Evolutionary conservation across 2,329 filamentous ascomycete species (phyloP).

Genomic region (Rhynchosporium secalis): DNA sequence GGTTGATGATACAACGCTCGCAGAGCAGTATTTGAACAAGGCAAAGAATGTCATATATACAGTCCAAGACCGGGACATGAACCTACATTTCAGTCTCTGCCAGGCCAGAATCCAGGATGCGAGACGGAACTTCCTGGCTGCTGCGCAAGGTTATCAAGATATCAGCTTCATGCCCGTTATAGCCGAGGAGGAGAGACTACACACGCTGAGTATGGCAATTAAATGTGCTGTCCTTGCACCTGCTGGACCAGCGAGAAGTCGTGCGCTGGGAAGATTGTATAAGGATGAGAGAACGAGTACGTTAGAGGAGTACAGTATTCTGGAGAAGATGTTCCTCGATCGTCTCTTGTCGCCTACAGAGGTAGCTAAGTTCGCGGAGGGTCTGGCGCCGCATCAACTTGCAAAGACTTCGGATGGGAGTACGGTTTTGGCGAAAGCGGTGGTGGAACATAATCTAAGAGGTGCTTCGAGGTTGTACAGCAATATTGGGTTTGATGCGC

Average conservation of each 20-base stretch:
- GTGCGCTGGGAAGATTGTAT: conserved; percentile 80
- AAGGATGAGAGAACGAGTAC: conserved; percentile 83
- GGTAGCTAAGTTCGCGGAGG: conserved; percentile 80
- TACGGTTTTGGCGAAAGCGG: conserved; percentile 88
- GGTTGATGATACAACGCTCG: conserved; percentile 83
- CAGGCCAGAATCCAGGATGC: conserved; percentile 93
- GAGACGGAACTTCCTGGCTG: conserved; percentile 84
- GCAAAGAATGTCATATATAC: conserved; percentile 89
- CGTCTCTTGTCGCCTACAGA: conserved; percentile 78
- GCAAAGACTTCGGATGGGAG: conserved; percentile 87
- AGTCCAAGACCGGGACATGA: conserved; percentile 70
- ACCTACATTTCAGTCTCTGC: conserved; percentile 84
- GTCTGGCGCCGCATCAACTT: conserved; percentile 82
- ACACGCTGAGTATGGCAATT: conserved; percentile 82
- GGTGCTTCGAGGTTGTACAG: conserved; percentile 77
- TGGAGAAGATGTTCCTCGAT: conserved; percentile 98
- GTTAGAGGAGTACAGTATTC: conserved; percentile 78
- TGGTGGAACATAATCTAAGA: conserved; percentile 94
- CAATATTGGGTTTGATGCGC: conserved; percentile 73
- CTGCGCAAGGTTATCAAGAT: conserved; percentile 83
- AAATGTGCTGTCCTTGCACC: conserved; percentile 91
- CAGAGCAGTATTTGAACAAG: conserved; percentile 88
- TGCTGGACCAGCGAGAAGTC: conserved; percentile 80
- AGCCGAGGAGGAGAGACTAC: conserved; percentile 82
- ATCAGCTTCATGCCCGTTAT: conserved; percentile 77